Evolutionary conservation across 2,329 filamentous ascomycete species (phyloP).

Genomic region (Xylariales sp.): DNA sequence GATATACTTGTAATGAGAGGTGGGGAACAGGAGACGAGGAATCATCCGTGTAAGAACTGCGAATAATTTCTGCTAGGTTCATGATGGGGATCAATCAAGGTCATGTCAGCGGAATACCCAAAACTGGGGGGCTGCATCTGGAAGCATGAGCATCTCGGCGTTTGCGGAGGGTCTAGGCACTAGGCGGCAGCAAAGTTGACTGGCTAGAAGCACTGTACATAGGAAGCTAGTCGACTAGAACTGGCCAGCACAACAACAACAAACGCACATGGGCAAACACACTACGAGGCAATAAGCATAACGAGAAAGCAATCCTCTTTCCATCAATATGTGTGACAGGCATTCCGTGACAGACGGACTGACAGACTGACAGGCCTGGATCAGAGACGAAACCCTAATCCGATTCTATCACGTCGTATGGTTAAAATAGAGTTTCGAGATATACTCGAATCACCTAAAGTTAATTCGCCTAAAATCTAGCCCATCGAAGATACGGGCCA

Average conservation of each 20-base stretch:
- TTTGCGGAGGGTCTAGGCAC: constrained; percentile 20
- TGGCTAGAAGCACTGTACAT: constrained; percentile 35
- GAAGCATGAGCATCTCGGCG: constrained; percentile 36
- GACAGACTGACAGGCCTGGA: too few species aligned
- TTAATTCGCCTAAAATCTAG: background rate
- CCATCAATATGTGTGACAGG: background rate
- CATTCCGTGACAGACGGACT: background rate
- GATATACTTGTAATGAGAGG: constrained; percentile 21
- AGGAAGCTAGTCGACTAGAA: constrained; percentile 26
- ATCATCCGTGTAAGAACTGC: constrained; percentile 19
- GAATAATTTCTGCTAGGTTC: constrained; percentile 21
- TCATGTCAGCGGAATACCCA: constrained; percentile 32
- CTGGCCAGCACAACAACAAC: constrained; percentile 12
- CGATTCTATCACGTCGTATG: background rate
- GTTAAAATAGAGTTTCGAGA: background rate
- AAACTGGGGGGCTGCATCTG: constrained; percentile 27
- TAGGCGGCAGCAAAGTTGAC: constrained; percentile 19
- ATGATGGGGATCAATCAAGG: constrained; percentile 26
- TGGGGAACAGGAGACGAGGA: constrained; percentile 5
- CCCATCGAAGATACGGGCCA: background rate
- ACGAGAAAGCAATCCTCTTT: background rate
- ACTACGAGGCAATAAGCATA: background rate
- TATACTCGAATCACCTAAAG: background rate
- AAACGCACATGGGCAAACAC: background rate
- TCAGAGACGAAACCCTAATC: background rate